Conservation (phyloP, 805 yeast genomes). For the Barnettozyma botsteinii region DNA sequence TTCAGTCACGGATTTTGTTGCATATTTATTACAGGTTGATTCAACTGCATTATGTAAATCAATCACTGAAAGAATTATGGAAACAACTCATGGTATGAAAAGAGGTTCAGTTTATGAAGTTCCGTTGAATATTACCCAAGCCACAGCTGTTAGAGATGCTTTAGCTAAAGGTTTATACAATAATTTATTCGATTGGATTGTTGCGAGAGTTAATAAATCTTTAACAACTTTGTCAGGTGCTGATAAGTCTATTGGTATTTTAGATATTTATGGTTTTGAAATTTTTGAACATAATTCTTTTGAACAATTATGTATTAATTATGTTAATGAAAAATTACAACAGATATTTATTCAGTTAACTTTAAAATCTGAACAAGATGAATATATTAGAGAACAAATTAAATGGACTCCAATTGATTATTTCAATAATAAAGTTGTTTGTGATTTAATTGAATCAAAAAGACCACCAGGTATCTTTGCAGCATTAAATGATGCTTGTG, state of each 20-base stretch:
- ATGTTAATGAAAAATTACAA: slow-evolving; percentile 92
- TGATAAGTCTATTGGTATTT: slow-evolving; percentile 77
- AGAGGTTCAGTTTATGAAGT: slow-evolving; percentile 93
- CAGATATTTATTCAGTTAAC: slow-evolving; percentile 96
- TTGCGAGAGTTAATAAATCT: slow-evolving; percentile 79
- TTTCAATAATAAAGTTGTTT: slow-evolving; percentile 92
- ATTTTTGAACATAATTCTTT: slow-evolving; percentile 92
- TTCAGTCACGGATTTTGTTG: slow-evolving; percentile 91
- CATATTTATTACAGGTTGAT: slow-evolving; percentile 81
- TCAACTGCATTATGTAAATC: slow-evolving; percentile 60
- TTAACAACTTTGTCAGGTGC: slow-evolving; percentile 49
- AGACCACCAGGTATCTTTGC: slow-evolving; percentile 97
- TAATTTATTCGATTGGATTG: slow-evolving; percentile 95
- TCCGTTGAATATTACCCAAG: slow-evolving; percentile 87
- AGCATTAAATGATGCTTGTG: slow-evolving; percentile 92
- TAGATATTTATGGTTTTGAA: slow-evolving; percentile 95
- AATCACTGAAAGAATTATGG: slow-evolving; percentile 75
- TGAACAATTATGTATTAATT: slow-evolving; percentile 92
- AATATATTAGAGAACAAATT: slow-evolving; percentile 90
- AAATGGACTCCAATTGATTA: slow-evolving; percentile 97
- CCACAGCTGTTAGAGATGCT: slow-evolving; percentile 92
- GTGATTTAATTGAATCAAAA: slow-evolving; percentile 89
- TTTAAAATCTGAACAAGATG: slow-evolving; percentile 95
- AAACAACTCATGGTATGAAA: slow-evolving; percentile 82
- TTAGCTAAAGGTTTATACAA: slow-evolving; percentile 91